Conservation (phyloP, 495 filamentous ascomycete genomes). For the Chaetomium cochliodes region DNA sequence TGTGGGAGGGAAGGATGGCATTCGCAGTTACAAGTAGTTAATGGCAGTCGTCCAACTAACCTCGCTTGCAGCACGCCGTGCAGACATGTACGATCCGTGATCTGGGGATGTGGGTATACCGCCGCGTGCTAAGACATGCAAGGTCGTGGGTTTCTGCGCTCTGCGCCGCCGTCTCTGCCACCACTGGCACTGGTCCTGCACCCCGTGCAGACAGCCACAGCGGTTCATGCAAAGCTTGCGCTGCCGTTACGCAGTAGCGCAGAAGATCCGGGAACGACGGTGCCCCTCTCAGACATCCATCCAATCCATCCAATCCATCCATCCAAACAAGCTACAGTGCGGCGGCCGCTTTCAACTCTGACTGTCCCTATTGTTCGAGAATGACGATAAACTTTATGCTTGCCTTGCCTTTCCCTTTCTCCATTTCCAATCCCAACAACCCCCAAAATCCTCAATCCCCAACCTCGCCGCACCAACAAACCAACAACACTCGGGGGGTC, state of each 20-base stretch:
- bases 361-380: neutral
- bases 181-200: conserved; percentile 1
- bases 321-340: neutral
- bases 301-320: no score
- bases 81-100: conserved; percentile 5
- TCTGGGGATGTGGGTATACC: conserved; percentile 4
- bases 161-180: neutral
- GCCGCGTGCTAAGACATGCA: conserved; percentile 6
- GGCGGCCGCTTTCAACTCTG: neutral
- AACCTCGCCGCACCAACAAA: neutral
- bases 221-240: conserved; percentile 21
- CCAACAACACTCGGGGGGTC: neutral
- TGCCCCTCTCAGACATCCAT: neutral
- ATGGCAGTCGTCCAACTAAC: neutral
- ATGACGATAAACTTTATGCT: neutral
- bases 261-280: conserved; percentile 13
- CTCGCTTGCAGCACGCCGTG: conserved; percentile 3
- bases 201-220: conserved; percentile 18
- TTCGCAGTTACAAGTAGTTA: no score
- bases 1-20: neutral
- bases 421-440: neutral
- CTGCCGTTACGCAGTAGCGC: conserved; percentile 18
- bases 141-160: neutral
- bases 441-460: neutral
- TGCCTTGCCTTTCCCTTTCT: neutral